Conservation (phyloP, 495 filamentous ascomycete genomes). For the Lichina pygmaea region DNA sequence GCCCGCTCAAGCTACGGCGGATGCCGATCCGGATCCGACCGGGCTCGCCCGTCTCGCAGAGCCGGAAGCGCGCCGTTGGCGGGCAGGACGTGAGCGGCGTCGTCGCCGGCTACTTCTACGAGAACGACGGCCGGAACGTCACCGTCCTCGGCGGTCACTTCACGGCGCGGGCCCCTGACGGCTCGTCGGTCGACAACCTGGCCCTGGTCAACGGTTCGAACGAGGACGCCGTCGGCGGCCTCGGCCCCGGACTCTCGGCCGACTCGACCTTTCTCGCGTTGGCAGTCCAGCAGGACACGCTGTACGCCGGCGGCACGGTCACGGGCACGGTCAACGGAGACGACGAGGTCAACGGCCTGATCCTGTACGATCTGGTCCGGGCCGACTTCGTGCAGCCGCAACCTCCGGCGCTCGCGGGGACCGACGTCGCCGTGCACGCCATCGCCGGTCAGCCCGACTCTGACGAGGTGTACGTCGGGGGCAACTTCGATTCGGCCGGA, state of each 20-base stretch:
- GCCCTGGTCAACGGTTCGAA: conserved; percentile 41
- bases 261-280: conserved; percentile 55
- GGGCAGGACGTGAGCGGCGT: conserved; percentile 30
- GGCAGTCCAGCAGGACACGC: conserved; percentile 31
- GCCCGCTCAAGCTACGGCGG: conserved; percentile 17
- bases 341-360: conserved; percentile 39
- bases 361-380: conserved; percentile 47
- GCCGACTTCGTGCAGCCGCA: conserved; percentile 31
- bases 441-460: conserved; percentile 40
- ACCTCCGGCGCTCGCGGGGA: conserved; percentile 40
- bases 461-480: conserved; percentile 59
- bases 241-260: conserved; percentile 33
- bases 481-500: conserved; percentile 59
- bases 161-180: conserved; percentile 36
- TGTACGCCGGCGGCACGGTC: conserved; percentile 65
- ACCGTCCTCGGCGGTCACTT: conserved; percentile 85
- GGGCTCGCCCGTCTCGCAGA: conserved; percentile 4
- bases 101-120: conserved; percentile 52
- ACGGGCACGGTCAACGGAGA: conserved; percentile 33
- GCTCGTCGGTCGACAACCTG: conserved; percentile 49
- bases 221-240: conserved; percentile 36
- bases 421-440: conserved; percentile 42
- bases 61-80: conserved; percentile 29
- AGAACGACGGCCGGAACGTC: conserved; percentile 36
- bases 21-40: conserved; percentile 31